Conservation (phyloP, 495 filamentous ascomycete species). For the Trichoderma gamsii region DNA sequence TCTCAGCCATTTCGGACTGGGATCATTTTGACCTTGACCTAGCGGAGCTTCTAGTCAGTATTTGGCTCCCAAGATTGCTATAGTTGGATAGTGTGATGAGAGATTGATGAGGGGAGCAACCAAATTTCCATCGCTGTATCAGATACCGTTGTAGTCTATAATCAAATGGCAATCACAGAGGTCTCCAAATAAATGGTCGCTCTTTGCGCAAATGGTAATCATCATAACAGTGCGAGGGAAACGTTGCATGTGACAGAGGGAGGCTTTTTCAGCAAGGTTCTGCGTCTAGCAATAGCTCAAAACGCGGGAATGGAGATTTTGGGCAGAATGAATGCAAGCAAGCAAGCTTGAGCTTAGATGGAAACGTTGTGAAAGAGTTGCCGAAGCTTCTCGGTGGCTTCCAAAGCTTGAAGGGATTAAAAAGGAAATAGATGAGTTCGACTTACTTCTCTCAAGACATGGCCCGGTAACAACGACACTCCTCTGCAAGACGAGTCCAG, state of each 20-base stretch:
- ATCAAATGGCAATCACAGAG: conserved; percentile 64
- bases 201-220: conserved; percentile 53
- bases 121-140: conserved; percentile 43
- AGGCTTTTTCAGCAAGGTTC: not conserved
- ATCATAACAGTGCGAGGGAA: conserved; percentile 46
- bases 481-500: conserved; percentile 6
- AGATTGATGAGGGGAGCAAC: conserved; percentile 1
- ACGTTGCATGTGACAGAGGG: not conserved
- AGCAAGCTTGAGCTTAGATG: not conserved
- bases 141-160: conserved; percentile 99
- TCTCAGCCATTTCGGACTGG: conserved; percentile 34
- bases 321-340: not conserved
- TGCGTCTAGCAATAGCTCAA: not conserved
- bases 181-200: conserved; percentile 59
- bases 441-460: conserved; percentile 6
- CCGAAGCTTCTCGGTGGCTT: conserved; percentile 48
- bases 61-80: conserved; percentile 12
- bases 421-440: not conserved
- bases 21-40: conserved; percentile 34
- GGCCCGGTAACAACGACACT: not conserved
- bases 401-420: conserved; percentile 41
- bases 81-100: not conserved
- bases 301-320: not conserved
- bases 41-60: not conserved
- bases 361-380: conserved; percentile 32